A percentile compares a stretch with the other conserved stretches of the same genome.
phyloP scores from a whole-genome alignment of 2,329 filamentous ascomycete species.

The Leptosphaerulina australis region DNA sequence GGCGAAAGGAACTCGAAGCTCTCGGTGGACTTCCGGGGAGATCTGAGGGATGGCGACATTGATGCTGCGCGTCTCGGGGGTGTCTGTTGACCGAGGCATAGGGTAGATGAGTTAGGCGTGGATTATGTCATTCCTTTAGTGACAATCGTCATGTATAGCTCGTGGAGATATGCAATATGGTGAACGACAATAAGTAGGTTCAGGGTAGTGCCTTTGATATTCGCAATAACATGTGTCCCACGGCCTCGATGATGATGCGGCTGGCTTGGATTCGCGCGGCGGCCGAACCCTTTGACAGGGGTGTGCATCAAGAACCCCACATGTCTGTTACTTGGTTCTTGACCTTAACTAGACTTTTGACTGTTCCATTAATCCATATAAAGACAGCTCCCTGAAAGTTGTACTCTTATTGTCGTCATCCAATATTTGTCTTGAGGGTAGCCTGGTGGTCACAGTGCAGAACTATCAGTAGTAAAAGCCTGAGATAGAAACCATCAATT shows the following conservation, averaged over 20 bases:
- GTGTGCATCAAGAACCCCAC: conserved; percentile 2
- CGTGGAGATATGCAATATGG: too few species aligned
- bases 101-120: conserved; percentile 16
- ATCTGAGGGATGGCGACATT: conserved; percentile 49
- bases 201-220: conserved; percentile 6
- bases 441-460: too few species aligned
- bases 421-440: too few species aligned
- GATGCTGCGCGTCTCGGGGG: conserved; percentile 38
- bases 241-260: conserved; percentile 11
- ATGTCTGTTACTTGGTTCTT: conserved; percentile 4
- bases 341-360: neutral
- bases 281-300: conserved; percentile 15
- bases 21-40: conserved; percentile 55
- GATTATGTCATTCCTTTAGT: conserved; percentile 8
- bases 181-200: too few species aligned
- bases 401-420: too few species aligned
- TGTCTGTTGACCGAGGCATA: conserved; percentile 44
- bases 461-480: too few species aligned
- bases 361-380: too few species aligned
- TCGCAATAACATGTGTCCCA: conserved; percentile 1
- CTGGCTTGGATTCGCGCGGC: conserved; percentile 1
- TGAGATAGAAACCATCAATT: too few species aligned
- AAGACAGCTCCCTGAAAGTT: too few species aligned
- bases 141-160: neutral
- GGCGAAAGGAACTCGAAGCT: conserved; percentile 56